Percentiles rank a stretch among this genome's conserved stretches.
phyloP scores from a whole-genome alignment of 2,329 filamentous ascomycete genomes.

The Fusarium nodosum region DNA sequence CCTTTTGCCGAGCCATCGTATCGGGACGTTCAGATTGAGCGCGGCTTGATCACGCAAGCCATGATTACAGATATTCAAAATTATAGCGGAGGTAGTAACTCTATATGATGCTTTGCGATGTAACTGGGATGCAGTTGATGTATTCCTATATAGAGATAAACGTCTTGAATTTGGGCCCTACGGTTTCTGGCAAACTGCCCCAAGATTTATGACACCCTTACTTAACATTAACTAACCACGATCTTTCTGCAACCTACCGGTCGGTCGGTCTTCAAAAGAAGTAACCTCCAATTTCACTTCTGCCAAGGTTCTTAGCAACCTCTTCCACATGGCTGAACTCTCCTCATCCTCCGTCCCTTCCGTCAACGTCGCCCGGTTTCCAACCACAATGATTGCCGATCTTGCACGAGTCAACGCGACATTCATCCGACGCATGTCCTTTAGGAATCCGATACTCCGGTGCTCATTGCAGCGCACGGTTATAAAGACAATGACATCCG shows the following conservation, averaged over 20 bases:
- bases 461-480: neutral
- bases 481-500: neutral
- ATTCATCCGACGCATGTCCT: neutral
- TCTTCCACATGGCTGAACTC: neutral
- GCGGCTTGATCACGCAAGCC: slow-evolving; percentile 39
- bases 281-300: neutral
- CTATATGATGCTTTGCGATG: rapidly evolving
- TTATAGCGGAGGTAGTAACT: neutral
- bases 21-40: slow-evolving; percentile 29
- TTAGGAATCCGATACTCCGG: neutral
- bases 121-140: rapidly evolving
- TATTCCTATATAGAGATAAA: too few species aligned
- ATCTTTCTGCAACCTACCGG: too few species aligned
- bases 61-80: slow-evolving; percentile 46
- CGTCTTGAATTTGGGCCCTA: too few species aligned
- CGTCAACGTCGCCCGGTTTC: neutral
- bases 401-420: neutral
- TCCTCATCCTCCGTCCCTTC: neutral
- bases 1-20: neutral
- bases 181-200: too few species aligned
- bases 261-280: too few species aligned
- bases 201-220: too few species aligned
- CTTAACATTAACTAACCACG: too few species aligned
- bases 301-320: neutral
- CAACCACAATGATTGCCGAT: neutral